Evolutionary conservation across 768 basidiomycete species (phyloP).

Genomic region (Lentinula sp.): DNA sequence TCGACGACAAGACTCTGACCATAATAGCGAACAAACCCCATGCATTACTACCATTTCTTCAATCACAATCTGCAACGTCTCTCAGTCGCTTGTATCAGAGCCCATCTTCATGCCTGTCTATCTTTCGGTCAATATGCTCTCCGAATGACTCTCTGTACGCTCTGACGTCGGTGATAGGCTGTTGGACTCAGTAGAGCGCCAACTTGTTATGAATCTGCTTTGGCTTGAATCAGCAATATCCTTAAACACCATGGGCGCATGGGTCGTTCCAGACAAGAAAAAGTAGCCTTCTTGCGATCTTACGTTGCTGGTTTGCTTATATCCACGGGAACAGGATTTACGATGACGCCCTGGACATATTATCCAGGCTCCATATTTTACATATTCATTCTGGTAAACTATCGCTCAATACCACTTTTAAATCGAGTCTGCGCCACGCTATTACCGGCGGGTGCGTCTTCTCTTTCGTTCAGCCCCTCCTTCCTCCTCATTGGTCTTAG

Average conservation of each 20-base stretch:
- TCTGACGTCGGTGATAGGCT: conserved; percentile 40
- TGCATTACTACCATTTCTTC: conserved; percentile 71
- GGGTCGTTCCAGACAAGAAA: conserved; percentile 72
- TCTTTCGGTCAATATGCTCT: conserved; percentile 62
- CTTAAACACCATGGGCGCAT: conserved; percentile 61
- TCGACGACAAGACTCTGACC: neutral
- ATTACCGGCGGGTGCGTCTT: conserved; percentile 76
- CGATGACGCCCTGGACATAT: conserved; percentile 56
- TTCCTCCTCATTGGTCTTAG: conserved; percentile 26
- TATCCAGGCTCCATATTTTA: conserved; percentile 67
- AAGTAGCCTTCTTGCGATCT: conserved; percentile 36
- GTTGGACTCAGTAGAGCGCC: conserved; percentile 71
- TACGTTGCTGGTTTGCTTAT: conserved; percentile 11
- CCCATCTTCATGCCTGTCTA: conserved; percentile 84
- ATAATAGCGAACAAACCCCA: conserved; percentile 34
- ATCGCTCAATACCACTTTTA: conserved; percentile 69
- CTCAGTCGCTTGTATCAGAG: conserved; percentile 75
- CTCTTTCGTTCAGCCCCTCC: neutral
- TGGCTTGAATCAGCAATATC: conserved; percentile 81
- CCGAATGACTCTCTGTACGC: conserved; percentile 7
- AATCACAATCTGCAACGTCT: conserved; percentile 72
- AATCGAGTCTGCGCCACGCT: conserved; percentile 73
- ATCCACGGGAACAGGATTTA: conserved; percentile 47
- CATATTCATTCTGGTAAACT: conserved; percentile 55
- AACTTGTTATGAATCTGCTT: conserved; percentile 80